Conservation (phyloP, 495 filamentous ascomycete species). For the Talaromyces ruber region DNA sequence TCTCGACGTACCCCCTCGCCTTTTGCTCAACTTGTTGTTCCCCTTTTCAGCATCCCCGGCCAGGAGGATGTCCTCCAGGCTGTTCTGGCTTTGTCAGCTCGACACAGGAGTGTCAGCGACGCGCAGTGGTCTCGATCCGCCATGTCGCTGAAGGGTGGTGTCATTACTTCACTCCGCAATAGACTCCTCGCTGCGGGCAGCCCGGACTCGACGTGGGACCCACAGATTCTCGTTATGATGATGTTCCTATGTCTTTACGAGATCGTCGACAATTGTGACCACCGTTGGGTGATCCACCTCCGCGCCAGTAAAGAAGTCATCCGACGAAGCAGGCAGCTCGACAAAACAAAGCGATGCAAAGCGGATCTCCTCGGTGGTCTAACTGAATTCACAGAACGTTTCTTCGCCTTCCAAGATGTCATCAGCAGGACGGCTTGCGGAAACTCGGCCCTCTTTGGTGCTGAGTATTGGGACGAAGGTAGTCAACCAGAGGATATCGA, state of each 20-base stretch:
- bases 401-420: conserved; percentile 41
- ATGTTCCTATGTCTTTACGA: conserved; percentile 40
- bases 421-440: conserved; percentile 40
- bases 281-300: conserved; percentile 35
- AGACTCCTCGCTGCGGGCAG: conserved; percentile 20
- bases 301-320: conserved; percentile 37
- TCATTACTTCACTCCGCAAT: conserved; percentile 18
- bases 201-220: conserved; percentile 18
- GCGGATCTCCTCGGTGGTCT: conserved; percentile 16
- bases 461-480: conserved; percentile 32
- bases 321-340: conserved; percentile 21
- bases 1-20: conserved; percentile 28
- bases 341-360: background rate
- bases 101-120: conserved; percentile 1
- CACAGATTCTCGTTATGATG: conserved; percentile 34
- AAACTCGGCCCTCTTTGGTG: conserved; percentile 29
- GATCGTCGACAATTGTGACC: conserved; percentile 37
- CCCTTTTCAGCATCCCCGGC: conserved; percentile 1
- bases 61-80: conserved; percentile 4
- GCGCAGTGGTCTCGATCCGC: conserved; percentile 3
- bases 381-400: conserved; percentile 30
- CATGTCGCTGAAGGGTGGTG: background rate
- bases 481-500: conserved; percentile 22
- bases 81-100: background rate
- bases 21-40: conserved; percentile 13